Evolutionary conservation across 192 early-diverging fungal genomes (phyloP).

Genomic region (Coemansia interrupta): DNA sequence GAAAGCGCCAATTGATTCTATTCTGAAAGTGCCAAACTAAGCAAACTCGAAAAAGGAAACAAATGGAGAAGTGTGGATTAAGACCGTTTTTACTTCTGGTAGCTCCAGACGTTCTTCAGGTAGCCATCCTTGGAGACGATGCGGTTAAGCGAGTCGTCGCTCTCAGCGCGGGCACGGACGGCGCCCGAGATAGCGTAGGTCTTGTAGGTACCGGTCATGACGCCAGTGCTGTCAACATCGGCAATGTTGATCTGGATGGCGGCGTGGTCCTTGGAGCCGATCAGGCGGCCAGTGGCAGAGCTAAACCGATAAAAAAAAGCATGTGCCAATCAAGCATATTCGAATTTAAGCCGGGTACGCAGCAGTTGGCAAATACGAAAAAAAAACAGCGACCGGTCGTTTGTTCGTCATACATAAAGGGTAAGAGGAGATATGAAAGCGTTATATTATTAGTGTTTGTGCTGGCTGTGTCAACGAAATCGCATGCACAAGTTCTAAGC

Average conservation of each 20-base stretch:
- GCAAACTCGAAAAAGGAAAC: not conserved
- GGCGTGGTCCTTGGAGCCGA: slow-evolving; percentile 98
- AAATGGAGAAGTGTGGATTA: slow-evolving; percentile 3
- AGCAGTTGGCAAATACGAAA: not conserved
- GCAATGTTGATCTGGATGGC: slow-evolving; percentile 97
- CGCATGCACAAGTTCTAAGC: no score
- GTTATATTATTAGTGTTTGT: no score
- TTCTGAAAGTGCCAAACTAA: no score
- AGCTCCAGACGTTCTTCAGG: slow-evolving; percentile 74
- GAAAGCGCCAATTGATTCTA: not conserved
- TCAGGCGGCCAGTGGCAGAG: slow-evolving; percentile 97
- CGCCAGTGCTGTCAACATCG: slow-evolving; percentile 84
- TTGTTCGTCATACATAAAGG: not conserved
- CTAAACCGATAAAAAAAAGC: slow-evolving; percentile 29
- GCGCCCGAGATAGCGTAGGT: slow-evolving; percentile 91
- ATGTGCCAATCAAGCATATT: no score
- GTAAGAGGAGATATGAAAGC: no score
- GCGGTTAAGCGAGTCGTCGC: slow-evolving; percentile 96
- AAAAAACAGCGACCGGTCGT: not conserved
- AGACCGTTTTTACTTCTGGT: slow-evolving; percentile 60
- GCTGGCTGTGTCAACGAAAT: no score
- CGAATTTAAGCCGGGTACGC: not conserved
- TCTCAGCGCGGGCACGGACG: slow-evolving; percentile 84
- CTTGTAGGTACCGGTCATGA: slow-evolving; percentile 67
- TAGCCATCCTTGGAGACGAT: slow-evolving; percentile 74